Evolutionary conservation across 257 asterid genomes (phyloP).

Genomic region (Solanum pimpinellifolium): DNA sequence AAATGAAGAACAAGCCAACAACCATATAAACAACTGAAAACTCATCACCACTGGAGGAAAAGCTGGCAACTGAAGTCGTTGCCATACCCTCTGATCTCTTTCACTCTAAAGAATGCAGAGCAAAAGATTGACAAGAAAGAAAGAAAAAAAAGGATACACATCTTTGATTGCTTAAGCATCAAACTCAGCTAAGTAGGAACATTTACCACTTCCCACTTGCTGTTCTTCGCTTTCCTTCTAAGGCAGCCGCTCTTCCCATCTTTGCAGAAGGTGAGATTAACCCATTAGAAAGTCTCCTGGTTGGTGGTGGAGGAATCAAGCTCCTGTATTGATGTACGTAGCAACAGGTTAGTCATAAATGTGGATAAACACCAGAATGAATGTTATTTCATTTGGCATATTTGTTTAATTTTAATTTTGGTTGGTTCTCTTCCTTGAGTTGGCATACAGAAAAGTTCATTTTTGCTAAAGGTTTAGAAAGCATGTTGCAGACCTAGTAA

Average conservation of each 20-base stretch:
- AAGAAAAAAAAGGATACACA: neutral
- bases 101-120: conserved; percentile 24
- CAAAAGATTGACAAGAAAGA: neutral
- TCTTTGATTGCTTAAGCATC: conserved; percentile 4
- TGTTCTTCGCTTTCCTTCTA: conserved; percentile 39
- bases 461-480: neutral
- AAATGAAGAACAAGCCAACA: conserved; percentile 1
- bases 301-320: conserved; percentile 46
- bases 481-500: neutral
- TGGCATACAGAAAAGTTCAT: neutral
- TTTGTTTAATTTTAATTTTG: neutral
- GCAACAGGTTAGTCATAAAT: neutral
- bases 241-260: conserved; percentile 22
- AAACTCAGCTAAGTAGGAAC: neutral
- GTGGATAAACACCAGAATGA: neutral
- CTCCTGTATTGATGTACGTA: conserved; percentile 32
- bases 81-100: conserved; percentile 1
- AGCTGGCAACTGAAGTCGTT: neutral
- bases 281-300: conserved; percentile 40
- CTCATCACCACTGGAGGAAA: conserved; percentile 23
- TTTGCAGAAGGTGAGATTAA: conserved; percentile 19
- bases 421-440: neutral
- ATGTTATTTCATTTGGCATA: neutral
- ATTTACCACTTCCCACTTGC: conserved; percentile 39
- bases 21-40: neutral